Evolutionary conservation across 1,139 yeast genomes (phyloP), one percentile per base, ranked within the genome.

Genomic region (Taphrina flavorubra): DNA sequence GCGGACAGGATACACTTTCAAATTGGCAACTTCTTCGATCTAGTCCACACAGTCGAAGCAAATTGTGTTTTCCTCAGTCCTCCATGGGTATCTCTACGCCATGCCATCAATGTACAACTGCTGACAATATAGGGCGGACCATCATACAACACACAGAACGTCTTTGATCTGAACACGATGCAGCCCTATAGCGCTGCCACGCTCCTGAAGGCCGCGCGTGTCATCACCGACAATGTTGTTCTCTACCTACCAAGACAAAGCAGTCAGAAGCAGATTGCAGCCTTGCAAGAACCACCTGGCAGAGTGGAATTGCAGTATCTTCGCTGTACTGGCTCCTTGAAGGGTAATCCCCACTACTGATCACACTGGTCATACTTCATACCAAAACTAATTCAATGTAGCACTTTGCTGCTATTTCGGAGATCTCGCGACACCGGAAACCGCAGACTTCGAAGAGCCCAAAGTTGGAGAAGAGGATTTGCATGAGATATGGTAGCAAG

Each of bases 1-100:
- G 77, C 74, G 3, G 83, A 83, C 39, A 81, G 81, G 36, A 79
- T 89, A 71, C 84, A 85, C 73, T 80, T 77, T 58, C 65, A 68
- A 18, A 65, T 57, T 8, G 65, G 65, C 46, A 47, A n/a, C 56
- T 60, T 49, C 49, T 56, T 53, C 37, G 61, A 63, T 10, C 51
- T 40, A 18, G 44, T 55, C 10, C 42, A 53, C 11, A 62, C 59
- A 18, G 59, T 46, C 42, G 42, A 42, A 6, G 69, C 63, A 34
- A 58, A 65, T 34, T 42, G 62, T 18, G 59, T 63, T 20, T 63
- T 63, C 31, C 51, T 59, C 34, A 57, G 65, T 18, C 70, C 70
- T 16, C 70, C 70, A 20, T 66, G 70, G 70, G 69, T 61, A 47
- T 16, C 37, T 49, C 18, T 47, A 39, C 31, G 14, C n/a, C 14